Evolutionary conservation across 352 stramenopile genomes (phyloP), one percentile per base, ranked within the genome.

Genomic region (Blastocystis sp.): DNA sequence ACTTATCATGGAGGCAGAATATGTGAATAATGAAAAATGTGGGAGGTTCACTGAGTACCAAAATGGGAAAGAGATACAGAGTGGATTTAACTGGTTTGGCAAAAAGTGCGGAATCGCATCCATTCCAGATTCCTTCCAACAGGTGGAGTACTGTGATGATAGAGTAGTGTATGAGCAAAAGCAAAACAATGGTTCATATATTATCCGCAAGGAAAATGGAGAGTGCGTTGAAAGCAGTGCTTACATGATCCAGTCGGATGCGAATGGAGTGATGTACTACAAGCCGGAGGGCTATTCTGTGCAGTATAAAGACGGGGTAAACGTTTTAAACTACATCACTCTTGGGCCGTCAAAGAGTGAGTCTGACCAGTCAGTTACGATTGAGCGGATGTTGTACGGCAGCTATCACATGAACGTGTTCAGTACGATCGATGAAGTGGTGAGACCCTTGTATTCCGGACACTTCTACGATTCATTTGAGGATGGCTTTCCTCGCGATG

Each of bases 11-110:
- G 29, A 66, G 34, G 70, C 45, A 26, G 23, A 20, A 5, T 80
- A 80, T 37, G 11, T 20, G 70, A 62, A 80, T 37, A 66, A 66
- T 34, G n/a, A 66, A 53, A 80, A 80, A 37, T 9, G 64, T 20
- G 70, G 70, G 23, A 47, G 41, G 4, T 80, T 39, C 54, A 29
- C 39, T n/a, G n/a, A 64, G 6, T 80, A 80, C 47, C 6, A 47
- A 18, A n/a, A 80, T 26, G 20, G 54, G 4, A 50, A 15, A 29
- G 18, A 53, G 0, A 26, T 64, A 8, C 18, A 29, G 11, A 41
- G 23, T 20, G 70, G 70, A 37, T 62, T 8, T 4, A 66, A 64
- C 20, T 9, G 20, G 5, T 15, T 66, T 0, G 70, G 70, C n/a
- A 64, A 64, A 11, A 29, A 26, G n/a, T 47, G 7, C 41, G 70